phyloP scores from a whole-genome alignment of 768 basidiomycete genomes.

The Auricularia sp. region DNA sequence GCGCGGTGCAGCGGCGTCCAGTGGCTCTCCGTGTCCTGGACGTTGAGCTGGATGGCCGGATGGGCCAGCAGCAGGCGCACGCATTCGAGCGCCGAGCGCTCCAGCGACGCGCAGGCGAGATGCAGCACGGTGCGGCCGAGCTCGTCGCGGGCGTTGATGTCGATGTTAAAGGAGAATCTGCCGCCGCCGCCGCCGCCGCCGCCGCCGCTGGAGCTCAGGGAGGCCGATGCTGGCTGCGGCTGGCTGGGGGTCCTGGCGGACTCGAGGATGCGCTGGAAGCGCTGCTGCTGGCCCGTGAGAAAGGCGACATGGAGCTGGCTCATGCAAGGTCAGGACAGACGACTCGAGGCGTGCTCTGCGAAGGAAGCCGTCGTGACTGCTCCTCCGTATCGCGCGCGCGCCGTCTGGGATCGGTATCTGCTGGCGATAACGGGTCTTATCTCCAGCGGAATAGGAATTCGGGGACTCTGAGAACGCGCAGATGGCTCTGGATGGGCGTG shows the following conservation, averaged over 20 bases:
- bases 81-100: slow-evolving; percentile 61
- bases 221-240: slow-evolving; percentile 14
- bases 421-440: background rate
- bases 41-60: slow-evolving; percentile 67
- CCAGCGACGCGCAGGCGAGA: slow-evolving; percentile 59
- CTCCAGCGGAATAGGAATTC: background rate
- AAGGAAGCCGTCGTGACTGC: background rate
- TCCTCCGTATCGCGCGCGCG: background rate
- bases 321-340: slow-evolving; percentile 9
- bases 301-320: slow-evolving; percentile 61
- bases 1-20: slow-evolving; percentile 91
- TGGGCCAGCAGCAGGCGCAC: slow-evolving; percentile 67
- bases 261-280: slow-evolving; percentile 68
- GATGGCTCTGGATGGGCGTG: too few species aligned
- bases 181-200: slow-evolving; percentile 4
- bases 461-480: too few species aligned
- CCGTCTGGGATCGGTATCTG: background rate
- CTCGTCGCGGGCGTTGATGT: slow-evolving; percentile 65
- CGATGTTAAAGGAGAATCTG: slow-evolving; percentile 26
- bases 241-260: slow-evolving; percentile 30
- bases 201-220: slow-evolving; percentile 31
- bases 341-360: background rate
- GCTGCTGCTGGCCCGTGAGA: slow-evolving; percentile 58
- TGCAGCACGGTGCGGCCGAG: slow-evolving; percentile 76
- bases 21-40: slow-evolving; percentile 71